Evolutionary conservation across 768 basidiomycete genomes (phyloP), one percentile per base, ranked within the genome.

Genomic region (Pleurotus giganteus): DNA sequence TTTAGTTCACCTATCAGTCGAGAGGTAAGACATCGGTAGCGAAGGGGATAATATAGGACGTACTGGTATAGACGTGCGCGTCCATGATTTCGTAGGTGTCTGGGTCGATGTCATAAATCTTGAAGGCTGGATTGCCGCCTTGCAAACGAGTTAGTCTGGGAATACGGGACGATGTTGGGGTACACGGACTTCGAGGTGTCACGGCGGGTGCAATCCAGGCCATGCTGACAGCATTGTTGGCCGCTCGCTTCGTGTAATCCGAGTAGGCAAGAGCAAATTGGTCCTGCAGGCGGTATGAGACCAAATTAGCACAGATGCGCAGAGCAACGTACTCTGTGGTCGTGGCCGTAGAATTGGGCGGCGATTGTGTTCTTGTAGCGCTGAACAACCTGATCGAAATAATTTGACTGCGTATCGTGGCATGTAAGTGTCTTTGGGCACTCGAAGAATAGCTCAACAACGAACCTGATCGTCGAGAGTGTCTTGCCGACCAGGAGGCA

Each of bases 31-130:
- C 28, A 29, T 36, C 54, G 28, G 44, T 5, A 47, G 31, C 15
- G 39, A 23, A n/a, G 9, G n/a, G n/a, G 2, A 4, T 2, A 15
- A 45, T 26, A 39, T 15, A 37, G 4, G 15, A 62, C 80, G 17
- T 47, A 83, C 82, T 73, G 46, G 71, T 68, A 62, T 78, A 82
- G 0, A 78, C 79, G 11, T 71, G 71, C 3, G 74, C 69, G 57
- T 87, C 84, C 78, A 86, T 81, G 46, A 87, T 65, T 60, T 85
- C 85, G 59, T 79, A 85, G 6, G 83, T 84, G 56, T 83, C 83
- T 2, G 83, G 82, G 61, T 87, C 85, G 24, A 87, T 70, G 49
- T 85, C 84, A 62, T 85, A 85, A 0, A 84, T 66, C 49, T 80
- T 79, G 70, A 79, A 85, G 11, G 76, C 77, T 2, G 77, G 82